Percentiles rank a stretch among this genome's conserved stretches.
Conservation (phyloP, 2,329 filamentous ascomycete species). For the Westerdykella aurantiaca region DNA sequence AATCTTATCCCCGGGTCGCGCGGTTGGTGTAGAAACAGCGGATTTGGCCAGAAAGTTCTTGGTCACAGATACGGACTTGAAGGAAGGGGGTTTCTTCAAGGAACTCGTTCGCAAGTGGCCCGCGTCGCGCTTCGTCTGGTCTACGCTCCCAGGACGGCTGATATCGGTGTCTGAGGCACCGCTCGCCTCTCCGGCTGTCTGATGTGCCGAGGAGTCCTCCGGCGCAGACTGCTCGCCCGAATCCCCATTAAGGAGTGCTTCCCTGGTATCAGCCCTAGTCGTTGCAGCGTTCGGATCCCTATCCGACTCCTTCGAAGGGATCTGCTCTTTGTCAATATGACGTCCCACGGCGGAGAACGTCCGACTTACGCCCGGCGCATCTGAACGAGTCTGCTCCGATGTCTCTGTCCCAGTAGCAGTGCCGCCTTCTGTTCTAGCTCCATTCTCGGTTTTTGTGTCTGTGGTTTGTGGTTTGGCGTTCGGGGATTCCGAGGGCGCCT, state of each 20-base stretch:
- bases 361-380: slow-evolving; percentile 20
- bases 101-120: slow-evolving; percentile 54
- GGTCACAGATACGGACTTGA: slow-evolving; percentile 82
- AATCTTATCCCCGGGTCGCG: slow-evolving; percentile 54
- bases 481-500: slow-evolving; percentile 34
- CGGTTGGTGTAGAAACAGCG: slow-evolving; percentile 46
- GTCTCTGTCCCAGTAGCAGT: slow-evolving; percentile 13
- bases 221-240: slow-evolving; percentile 29
- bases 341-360: background rate
- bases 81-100: slow-evolving; percentile 68
- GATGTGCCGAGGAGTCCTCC: slow-evolving; percentile 21
- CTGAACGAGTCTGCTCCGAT: slow-evolving; percentile 13
- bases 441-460: slow-evolving; percentile 28
- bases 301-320: slow-evolving; percentile 8
- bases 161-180: slow-evolving; percentile 73
- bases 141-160: slow-evolving; percentile 51
- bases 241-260: slow-evolving; percentile 32
- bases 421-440: slow-evolving; percentile 17
- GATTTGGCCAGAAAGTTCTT: slow-evolving; percentile 78
- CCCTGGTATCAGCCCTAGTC: slow-evolving; percentile 13
- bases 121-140: slow-evolving; percentile 52
- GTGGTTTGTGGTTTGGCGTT: slow-evolving; percentile 22
- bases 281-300: slow-evolving; percentile 5
- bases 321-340: slow-evolving; percentile 14
- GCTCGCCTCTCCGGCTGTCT: slow-evolving; percentile 60